Evolutionary conservation across 225 moss, liverwort and hornwort species (phyloP), one percentile per base, ranked within the genome.

Genomic region (Pseudisothecium myosuroides): DNA sequence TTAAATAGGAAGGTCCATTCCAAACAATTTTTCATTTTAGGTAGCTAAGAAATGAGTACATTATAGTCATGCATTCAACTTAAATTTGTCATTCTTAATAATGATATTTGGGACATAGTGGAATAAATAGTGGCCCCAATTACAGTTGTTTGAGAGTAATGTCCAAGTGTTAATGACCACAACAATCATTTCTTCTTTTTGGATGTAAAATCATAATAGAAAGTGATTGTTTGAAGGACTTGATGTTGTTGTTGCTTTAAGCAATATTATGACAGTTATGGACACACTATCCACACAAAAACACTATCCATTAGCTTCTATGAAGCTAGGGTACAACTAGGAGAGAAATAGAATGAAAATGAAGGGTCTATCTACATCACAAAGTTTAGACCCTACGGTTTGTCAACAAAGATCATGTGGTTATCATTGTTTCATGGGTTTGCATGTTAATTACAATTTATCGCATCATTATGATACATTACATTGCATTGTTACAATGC

Each of bases 361-460:
- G 9, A 43, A 0, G 5, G 9, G 3, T 16, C 10, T 27, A 16
- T 3, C 0, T 17, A n/a, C n/a, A n/a, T n/a, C n/a, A n/a, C n/a
- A n/a, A n/a, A n/a, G n/a, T n/a, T n/a, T n/a, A n/a, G n/a, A n/a
- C n/a, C n/a, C n/a, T n/a, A n/a, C n/a, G n/a, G n/a, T n/a, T n/a
- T n/a, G n/a, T n/a, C n/a, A n/a, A n/a, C n/a, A n/a, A n/a, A n/a
- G n/a, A n/a, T n/a, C n/a, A n/a, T n/a, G n/a, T n/a, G n/a, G n/a
- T n/a, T n/a, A n/a, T n/a, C n/a, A n/a, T n/a, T n/a, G n/a, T n/a
- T n/a, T n/a, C n/a, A n/a, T n/a, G n/a, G n/a, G n/a, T n/a, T n/a
- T n/a, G n/a, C n/a, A n/a, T n/a, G n/a, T n/a, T n/a, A n/a, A n/a
- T n/a, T n/a, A n/a, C n/a, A n/a, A n/a, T n/a, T n/a, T n/a, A n/a